Base-by-base conservation (phyloP, 176 grass and related monocot species). In the Bolboschoenus planiculmis region DNA sequence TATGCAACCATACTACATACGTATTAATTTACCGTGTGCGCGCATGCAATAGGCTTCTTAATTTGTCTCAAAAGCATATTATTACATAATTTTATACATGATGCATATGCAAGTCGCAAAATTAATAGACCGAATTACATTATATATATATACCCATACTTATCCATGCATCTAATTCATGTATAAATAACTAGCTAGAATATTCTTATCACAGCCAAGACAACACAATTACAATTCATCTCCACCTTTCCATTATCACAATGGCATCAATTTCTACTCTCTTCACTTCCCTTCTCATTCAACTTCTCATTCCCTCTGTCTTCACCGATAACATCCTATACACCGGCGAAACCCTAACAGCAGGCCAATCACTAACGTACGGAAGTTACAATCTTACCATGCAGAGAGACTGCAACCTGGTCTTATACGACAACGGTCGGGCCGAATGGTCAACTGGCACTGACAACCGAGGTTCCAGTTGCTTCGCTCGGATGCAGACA, bases 341-440 rank as follows among this genome's bases (percentile, higher is more conserved):
- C 70, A 26, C 71, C 0, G 60, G 36, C 34, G 48, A 84, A 5
- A 30, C 6, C 23, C 82, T 88, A 16, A 40, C 2, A 21, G 30
- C 8, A 0, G 86, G 75, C 13, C 59, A 88, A 13, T 34, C 58
- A 0, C 86, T 88, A n/a, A 54, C 23, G 0, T 36, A 70, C 9
- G 51, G 62, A 26, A 50, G 6, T 20, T 88, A 64, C 63, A 4
- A 10, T 16, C 36, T 85, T 14, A 65, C 60, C 4, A 76, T 88
- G 83, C 87, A 81, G 43, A 51, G 27, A 3, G 87, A 88, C 74
- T 88, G 83, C 82, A 88, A 88, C 50, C 40, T 85, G 20, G 83
- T 88, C 1, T 24, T 88, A 7, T 85, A 88, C 18, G 87, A 85
- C 21, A 10, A 39, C 3, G 51, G 76, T 1, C 1, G 23, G 2